Conservation (phyloP, 768 basidiomycete species). For the Hypholoma fasciculare region DNA sequence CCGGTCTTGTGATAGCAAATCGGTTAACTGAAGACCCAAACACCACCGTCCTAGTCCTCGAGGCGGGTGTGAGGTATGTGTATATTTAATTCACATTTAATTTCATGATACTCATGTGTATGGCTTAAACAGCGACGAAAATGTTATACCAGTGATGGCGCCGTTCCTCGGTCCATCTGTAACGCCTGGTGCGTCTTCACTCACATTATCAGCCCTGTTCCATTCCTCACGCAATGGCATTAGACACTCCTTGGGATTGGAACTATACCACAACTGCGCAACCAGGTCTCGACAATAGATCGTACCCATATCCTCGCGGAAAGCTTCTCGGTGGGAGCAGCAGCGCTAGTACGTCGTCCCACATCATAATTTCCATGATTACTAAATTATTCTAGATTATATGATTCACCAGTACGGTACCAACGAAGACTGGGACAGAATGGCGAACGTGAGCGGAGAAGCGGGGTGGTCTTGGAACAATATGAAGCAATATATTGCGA, state of each 20-base stretch:
- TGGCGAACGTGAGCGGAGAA: constrained; percentile 33
- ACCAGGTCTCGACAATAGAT: neutral
- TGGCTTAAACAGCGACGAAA: constrained; percentile 14
- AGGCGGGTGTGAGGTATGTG: constrained; percentile 29
- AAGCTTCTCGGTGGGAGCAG: neutral
- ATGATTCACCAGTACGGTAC: constrained; percentile 36
- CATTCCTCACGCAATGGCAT: neutral
- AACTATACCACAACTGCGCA: neutral
- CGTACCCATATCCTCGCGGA: neutral
- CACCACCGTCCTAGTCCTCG: constrained; percentile 28
- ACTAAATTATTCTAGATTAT: constrained; percentile 13
- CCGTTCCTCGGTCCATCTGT: constrained; percentile 15
- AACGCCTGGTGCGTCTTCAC: neutral
- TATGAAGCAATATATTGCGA: constrained; percentile 30
- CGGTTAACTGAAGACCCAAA: constrained; percentile 26
- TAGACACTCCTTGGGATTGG: neutral
- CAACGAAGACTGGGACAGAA: constrained; percentile 36
- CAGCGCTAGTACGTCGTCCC: constrained; percentile 11
- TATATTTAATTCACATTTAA: neutral
- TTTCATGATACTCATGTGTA: neutral
- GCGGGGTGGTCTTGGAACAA: constrained; percentile 37
- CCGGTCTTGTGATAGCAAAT: constrained; percentile 29
- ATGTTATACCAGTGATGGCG: constrained; percentile 15
- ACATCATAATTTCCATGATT: no score
- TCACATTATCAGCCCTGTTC: neutral